phyloP scores from a whole-genome alignment of 345 rosid genomes.

The Salix koriyanagi region DNA sequence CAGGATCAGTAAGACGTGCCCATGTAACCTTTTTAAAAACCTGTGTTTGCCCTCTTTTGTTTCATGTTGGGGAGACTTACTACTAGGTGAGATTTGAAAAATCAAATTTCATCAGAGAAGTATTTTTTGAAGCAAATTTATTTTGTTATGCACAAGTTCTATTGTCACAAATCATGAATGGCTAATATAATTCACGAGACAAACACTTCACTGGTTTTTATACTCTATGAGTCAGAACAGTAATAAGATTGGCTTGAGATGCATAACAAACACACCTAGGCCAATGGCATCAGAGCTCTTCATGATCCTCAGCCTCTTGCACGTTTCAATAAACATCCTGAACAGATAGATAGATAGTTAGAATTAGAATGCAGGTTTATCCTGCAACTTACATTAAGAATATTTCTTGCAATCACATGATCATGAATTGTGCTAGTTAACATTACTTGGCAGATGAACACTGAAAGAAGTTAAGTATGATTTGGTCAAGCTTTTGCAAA shows the following conservation, averaged over 20 bases:
- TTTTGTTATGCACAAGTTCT: too few relatives aligned
- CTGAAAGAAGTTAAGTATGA: neutral
- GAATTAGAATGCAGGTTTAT: neutral
- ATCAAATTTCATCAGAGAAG: too few relatives aligned
- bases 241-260: neutral
- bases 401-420: too few relatives aligned
- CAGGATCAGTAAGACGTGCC: too few relatives aligned
- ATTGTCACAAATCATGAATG: too few relatives aligned
- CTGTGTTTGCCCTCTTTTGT: too few relatives aligned
- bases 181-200: neutral
- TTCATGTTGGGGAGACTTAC: too few relatives aligned
- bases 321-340: constrained; percentile 35
- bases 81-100: too few relatives aligned
- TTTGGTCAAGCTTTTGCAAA: neutral
- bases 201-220: neutral
- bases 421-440: too few relatives aligned
- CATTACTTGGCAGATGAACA: neutral
- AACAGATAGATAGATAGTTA: neutral
- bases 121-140: too few relatives aligned
- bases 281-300: constrained; percentile 38
- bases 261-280: constrained; percentile 14
- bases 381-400: neutral
- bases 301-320: constrained; percentile 34
- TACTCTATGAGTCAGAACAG: neutral
- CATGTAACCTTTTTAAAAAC: too few relatives aligned